These are phyloP conservation scores for Cryptococcus jaspeensis DNA, from an alignment of 1,284 basidiomycete genomes.

Conservation along the genomic window DNA sequence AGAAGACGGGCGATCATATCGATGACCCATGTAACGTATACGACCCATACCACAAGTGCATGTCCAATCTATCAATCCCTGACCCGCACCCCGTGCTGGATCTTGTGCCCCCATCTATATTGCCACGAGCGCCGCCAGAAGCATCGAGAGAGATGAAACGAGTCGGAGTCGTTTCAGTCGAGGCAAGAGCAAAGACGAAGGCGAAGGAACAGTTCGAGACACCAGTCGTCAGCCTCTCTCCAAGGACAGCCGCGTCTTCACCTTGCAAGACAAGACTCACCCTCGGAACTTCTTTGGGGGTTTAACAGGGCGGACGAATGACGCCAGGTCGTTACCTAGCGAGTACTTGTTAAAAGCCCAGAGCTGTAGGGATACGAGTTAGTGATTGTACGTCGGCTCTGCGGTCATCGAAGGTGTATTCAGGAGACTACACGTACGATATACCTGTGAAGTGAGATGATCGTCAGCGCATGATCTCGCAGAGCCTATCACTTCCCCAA, in stretches of 20 bases:
- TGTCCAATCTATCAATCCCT: not conserved
- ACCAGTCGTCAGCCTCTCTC: not conserved
- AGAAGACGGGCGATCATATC: not conserved
- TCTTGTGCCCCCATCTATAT: constrained; percentile 28
- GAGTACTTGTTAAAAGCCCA: constrained; percentile 45
- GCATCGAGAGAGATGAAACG: too few relatives aligned
- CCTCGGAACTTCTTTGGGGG: constrained; percentile 46
- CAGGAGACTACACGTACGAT: constrained; percentile 23
- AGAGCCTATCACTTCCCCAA: too few relatives aligned
- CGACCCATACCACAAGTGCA: not conserved
- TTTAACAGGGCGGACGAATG: constrained; percentile 32
- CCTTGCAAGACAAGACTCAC: constrained; percentile 24
- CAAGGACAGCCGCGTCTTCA: not conserved
- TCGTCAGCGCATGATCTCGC: not conserved
- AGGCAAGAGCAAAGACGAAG: not conserved
- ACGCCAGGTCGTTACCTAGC: constrained; percentile 29
- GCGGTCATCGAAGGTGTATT: too few relatives aligned
- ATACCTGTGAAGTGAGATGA: constrained; percentile 8
- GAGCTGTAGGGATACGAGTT: constrained; percentile 15
- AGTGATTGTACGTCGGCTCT: too few relatives aligned
- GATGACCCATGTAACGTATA: not conserved
- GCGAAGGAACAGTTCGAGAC: too few relatives aligned
- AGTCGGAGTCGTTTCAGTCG: too few relatives aligned
- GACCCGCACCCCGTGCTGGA: constrained; percentile 22
- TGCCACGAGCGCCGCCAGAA: not conserved